A percentile compares a stretch with the other conserved stretches of the same genome.
Evolutionary conservation across 352 stramenopile species (phyloP).

Genomic region (Pythium rishiriense): DNA sequence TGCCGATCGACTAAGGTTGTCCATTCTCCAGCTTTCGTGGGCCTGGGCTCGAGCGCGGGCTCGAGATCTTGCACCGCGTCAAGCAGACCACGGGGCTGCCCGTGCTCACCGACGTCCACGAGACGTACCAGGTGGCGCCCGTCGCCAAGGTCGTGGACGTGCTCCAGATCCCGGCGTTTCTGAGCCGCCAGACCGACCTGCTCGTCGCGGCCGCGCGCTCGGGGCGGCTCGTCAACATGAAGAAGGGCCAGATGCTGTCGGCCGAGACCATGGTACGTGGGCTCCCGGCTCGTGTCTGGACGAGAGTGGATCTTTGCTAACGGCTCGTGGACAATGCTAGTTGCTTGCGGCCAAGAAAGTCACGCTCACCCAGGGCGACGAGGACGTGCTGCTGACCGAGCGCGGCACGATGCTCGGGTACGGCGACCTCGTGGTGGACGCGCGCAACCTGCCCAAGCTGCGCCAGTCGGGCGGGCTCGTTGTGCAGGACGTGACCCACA

Average conservation of each 20-base stretch:
- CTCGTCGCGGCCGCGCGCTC: constrained; percentile 74
- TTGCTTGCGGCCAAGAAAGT: constrained; percentile 77
- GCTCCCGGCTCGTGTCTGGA: background rate
- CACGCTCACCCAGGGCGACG: constrained; percentile 53
- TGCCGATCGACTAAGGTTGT: background rate
- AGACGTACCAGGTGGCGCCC: constrained; percentile 72
- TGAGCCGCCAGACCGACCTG: constrained; percentile 89
- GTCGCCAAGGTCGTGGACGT: constrained; percentile 78
- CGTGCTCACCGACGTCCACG: constrained; percentile 85
- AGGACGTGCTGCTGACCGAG: constrained; percentile 84
- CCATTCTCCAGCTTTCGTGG: constrained; percentile 58
- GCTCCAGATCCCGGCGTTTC: constrained; percentile 87
- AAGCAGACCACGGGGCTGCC: constrained; percentile 71
- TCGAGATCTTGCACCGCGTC: constrained; percentile 74
- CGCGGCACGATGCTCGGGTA: constrained; percentile 89
- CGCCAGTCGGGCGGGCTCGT: constrained; percentile 59
- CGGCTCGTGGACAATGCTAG: constrained; percentile 31
- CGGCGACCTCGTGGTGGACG: constrained; percentile 84
- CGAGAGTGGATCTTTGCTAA: background rate
- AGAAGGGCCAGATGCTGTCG: constrained; percentile 88
- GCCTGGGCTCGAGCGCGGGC: constrained; percentile 63
- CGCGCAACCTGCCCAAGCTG: constrained; percentile 79
- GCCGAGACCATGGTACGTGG: constrained; percentile 72
- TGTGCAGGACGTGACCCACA: constrained; percentile 88
- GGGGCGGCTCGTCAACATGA: constrained; percentile 83